phyloP scores from a whole-genome alignment of 257 asterid genomes.

The Euphrasia confusa region DNA sequence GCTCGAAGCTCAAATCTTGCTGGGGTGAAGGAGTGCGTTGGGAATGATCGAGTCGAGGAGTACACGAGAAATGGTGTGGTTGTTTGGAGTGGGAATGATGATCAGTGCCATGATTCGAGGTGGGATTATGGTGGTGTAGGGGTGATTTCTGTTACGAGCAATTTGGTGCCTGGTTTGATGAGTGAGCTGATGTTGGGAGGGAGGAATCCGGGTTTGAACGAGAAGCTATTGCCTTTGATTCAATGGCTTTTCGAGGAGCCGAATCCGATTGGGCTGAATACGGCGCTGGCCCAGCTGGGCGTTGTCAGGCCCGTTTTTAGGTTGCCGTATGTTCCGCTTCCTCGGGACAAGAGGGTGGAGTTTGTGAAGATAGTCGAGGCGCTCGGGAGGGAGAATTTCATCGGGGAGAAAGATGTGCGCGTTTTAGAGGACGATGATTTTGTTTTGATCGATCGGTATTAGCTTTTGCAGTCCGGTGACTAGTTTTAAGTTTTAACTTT shows the following conservation, averaged over 20 bases:
- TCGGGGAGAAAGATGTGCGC: constrained; percentile 70
- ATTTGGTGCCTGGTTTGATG: constrained; percentile 84
- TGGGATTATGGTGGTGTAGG: constrained; percentile 77
- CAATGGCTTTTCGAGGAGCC: constrained; percentile 85
- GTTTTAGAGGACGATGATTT: constrained; percentile 71
- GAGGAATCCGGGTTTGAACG: constrained; percentile 51
- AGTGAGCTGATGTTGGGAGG: constrained; percentile 76
- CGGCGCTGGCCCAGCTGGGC: constrained; percentile 96
- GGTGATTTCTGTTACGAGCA: constrained; percentile 83
- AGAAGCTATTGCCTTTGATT: constrained; percentile 54
- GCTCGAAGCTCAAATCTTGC: constrained; percentile 66
- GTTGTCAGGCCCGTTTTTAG: constrained; percentile 84
- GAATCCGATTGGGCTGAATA: constrained; percentile 75
- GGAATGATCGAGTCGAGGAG: constrained; percentile 62
- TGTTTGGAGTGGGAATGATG: constrained; percentile 94
- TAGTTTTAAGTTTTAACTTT: too few species aligned
- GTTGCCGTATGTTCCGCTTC: constrained; percentile 81
- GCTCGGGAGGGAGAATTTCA: constrained; percentile 73
- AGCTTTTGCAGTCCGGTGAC: constrained; percentile 24
- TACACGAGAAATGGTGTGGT: constrained; percentile 58
- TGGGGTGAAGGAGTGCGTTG: constrained; percentile 84
- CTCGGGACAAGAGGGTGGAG: constrained; percentile 63
- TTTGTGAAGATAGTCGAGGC: constrained; percentile 68
- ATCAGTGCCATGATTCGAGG: constrained; percentile 85
- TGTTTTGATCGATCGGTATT: constrained; percentile 67